These are phyloP conservation scores for Malus hybrid DNA, from an alignment of 331 rosid species.

Conservation along the genomic window DNA sequence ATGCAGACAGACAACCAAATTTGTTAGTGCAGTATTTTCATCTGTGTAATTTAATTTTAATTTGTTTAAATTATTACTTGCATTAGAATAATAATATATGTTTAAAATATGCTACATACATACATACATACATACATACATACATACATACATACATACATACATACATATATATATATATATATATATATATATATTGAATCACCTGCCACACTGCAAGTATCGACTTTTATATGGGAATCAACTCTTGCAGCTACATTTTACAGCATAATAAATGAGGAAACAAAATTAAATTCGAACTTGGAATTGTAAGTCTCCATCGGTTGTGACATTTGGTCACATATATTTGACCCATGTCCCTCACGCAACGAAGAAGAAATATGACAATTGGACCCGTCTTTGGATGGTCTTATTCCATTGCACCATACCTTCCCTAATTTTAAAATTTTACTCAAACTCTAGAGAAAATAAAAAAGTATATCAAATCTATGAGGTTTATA, in stretches of 20 bases:
- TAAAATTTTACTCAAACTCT: too few relatives aligned
- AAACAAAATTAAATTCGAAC: not conserved
- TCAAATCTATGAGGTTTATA: too few relatives aligned
- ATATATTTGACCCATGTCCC: constrained; percentile 4
- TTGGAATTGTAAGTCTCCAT: not conserved
- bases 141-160: too few relatives aligned
- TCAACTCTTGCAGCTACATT: not conserved
- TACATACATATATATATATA: too few relatives aligned
- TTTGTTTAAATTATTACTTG: not conserved
- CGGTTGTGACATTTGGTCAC: not conserved
- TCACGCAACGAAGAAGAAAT: not conserved
- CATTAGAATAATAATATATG: not conserved
- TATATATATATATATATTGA: not conserved
- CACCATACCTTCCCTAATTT: not conserved
- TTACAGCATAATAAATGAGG: not conserved
- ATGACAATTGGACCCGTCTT: not conserved
- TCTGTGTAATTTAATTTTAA: too few relatives aligned
- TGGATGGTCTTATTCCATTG: not conserved
- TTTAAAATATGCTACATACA: not conserved
- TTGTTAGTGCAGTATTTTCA: not conserved
- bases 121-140: too few relatives aligned
- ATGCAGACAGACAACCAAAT: not conserved
- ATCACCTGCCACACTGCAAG: not conserved
- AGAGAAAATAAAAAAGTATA: too few relatives aligned
- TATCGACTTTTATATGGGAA: not conserved